Percentiles rank a stretch among this genome's conserved stretches.
These are phyloP conservation scores for Cyclospora cayetanensis DNA, from an alignment of 169 alveolate species.

Conservation along the genomic window DNA sequence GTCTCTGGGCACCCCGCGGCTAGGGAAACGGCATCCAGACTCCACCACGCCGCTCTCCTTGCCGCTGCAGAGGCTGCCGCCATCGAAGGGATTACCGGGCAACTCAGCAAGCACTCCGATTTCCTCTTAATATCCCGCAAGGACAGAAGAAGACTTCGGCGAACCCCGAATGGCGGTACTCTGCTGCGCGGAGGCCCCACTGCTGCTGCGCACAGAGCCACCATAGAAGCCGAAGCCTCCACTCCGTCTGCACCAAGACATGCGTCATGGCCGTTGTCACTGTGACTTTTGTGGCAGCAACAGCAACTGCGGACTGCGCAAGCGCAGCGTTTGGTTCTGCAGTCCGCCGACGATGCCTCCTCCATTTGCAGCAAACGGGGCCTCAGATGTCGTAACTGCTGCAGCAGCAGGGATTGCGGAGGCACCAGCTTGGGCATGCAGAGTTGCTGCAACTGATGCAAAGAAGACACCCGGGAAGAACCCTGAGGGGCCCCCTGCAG, in stretches of 20 bases:
- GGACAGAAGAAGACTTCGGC: neutral
- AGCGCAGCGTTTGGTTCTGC: neutral
- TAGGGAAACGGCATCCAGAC: neutral
- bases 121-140: neutral
- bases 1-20: neutral
- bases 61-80: slow-evolving; percentile 11
- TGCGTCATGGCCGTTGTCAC: neutral
- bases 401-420: neutral
- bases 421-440: neutral
- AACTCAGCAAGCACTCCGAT: neutral
- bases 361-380: slow-evolving; percentile 16
- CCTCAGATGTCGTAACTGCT: neutral
- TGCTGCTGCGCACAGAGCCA: slow-evolving; percentile 17
- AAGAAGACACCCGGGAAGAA: neutral
- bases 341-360: neutral
- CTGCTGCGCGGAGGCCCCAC: slow-evolving; percentile 5
- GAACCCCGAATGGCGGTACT: neutral
- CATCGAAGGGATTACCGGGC: neutral
- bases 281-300: neutral
- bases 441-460: slow-evolving; percentile 32
- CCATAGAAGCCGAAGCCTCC: neutral
- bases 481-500: slow-evolving; percentile 6
- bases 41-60: neutral
- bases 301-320: neutral
- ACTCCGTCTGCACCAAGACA: neutral